Base-by-base conservation (phyloP, 495 filamentous ascomycete species). In the Pyrenopolyporus hunteri region DNA sequence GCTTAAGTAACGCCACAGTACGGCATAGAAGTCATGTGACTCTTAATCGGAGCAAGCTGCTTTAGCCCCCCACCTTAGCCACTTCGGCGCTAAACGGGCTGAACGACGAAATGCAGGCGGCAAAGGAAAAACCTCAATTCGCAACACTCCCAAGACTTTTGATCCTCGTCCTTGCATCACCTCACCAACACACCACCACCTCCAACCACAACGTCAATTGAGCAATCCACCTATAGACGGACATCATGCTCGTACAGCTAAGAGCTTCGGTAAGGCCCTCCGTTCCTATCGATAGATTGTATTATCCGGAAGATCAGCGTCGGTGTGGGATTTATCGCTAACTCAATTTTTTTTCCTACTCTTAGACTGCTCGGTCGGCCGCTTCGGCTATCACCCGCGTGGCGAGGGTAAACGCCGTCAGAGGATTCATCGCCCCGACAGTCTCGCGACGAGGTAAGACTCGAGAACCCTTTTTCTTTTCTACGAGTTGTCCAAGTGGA, bases 361-460 rank as follows among this genome's bases (percentile, higher is more conserved):
- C 44, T 48, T 66, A 79, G 73, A 66, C 80, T 92, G 91, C 74
- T 69, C 91, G 92, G 85, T 88, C 89, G 76, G 80, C 89, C 78
- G 76, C 92, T 75, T 80, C 73, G 64, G 75, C 78, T 64, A 73
- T 74, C 67, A 70, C 86, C 81, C 88, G 91, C 75, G 81, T 88
- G 72, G 84, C 85, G 77, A 85, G 88, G 76, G 87, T 86, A 69
- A 87, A 87, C 75, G 79, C 82, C 75, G 78, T 82, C 68, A 89
- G 94, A 70, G 89, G 87, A 72, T 93, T 97, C 80, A 87, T 96
- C 70, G 80, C 81, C 40, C 85, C 89, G 33, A 92, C 89, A 26
- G 82, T 87, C 66, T 76, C 83, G 57, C 85, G 89, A 74, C 81
- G 87, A 86, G 89, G 90, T 92, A 83, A 68, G 78, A 75, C 14